Conservation (phyloP, 495 filamentous ascomycete species). For the Oidiodendron maius region DNA sequence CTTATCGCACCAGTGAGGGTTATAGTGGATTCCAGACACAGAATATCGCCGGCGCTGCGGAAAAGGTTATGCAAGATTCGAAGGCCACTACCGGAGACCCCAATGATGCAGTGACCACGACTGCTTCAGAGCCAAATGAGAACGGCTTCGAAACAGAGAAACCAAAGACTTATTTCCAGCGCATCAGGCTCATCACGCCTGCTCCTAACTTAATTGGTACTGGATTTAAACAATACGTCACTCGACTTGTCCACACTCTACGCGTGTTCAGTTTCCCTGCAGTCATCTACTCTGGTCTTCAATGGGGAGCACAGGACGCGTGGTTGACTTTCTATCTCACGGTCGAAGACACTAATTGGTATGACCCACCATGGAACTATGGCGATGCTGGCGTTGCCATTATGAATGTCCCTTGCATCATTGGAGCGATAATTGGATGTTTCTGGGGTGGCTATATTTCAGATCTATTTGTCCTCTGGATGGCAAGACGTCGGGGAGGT, state of each 20-base stretch:
- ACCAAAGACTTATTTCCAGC: slow-evolving; percentile 1
- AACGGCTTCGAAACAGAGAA: not conserved
- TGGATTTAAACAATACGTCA: too few relatives aligned
- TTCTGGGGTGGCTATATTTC: slow-evolving; percentile 30
- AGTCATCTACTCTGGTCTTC: slow-evolving; percentile 30
- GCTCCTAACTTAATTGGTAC: slow-evolving; percentile 17
- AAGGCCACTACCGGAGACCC: too few relatives aligned
- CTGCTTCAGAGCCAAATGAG: too few relatives aligned
- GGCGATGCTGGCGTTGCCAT: slow-evolving; percentile 28
- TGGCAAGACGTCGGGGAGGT: slow-evolving; percentile 53
- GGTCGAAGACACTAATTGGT: slow-evolving; percentile 26
- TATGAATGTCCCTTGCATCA: slow-evolving; percentile 30
- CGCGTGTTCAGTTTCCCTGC: slow-evolving; percentile 30
- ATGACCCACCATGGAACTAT: slow-evolving; percentile 33
- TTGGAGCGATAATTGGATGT: slow-evolving; percentile 31
- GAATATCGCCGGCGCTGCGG: not conserved
- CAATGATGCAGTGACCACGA: too few relatives aligned
- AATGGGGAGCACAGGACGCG: slow-evolving; percentile 26
- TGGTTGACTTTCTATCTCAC: slow-evolving; percentile 31
- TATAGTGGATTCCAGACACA: not conserved
- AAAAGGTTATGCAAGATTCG: not conserved
- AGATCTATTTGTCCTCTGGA: slow-evolving; percentile 40
- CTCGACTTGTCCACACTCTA: slow-evolving; percentile 28
- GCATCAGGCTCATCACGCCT: slow-evolving; percentile 9
- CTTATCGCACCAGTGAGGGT: not conserved